These are phyloP conservation scores for Hemisphaericaspora lyxosophila DNA, from an alignment of 1,139 yeast genomes.

Conservation along the genomic window DNA sequence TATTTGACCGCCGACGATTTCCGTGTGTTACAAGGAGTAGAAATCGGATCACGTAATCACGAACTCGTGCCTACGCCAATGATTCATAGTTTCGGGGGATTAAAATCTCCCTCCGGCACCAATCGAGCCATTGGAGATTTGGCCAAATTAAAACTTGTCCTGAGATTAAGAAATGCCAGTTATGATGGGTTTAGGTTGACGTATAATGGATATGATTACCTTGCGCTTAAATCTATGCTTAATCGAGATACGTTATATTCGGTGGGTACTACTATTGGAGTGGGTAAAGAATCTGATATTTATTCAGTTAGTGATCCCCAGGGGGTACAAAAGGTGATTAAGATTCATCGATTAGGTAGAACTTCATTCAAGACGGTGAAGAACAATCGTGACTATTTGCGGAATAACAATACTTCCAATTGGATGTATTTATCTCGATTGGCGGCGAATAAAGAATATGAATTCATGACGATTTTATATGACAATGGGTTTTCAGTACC, in stretches of 20 bases:
- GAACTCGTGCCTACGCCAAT: constrained; percentile 90
- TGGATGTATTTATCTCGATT: constrained; percentile 93
- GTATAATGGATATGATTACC: constrained; percentile 85
- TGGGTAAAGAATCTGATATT: constrained; percentile 96
- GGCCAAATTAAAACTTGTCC: constrained; percentile 79
- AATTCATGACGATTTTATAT: constrained; percentile 76
- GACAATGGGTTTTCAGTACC: constrained; percentile 85
- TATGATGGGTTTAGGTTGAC: constrained; percentile 92
- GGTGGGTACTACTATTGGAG: constrained; percentile 88
- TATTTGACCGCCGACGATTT: constrained; percentile 89
- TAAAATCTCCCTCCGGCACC: constrained; percentile 75
- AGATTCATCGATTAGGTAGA: constrained; percentile 90
- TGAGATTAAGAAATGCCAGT: constrained; percentile 78
- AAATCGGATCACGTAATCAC: constrained; percentile 87
- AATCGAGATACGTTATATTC: constrained; percentile 73
- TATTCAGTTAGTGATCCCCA: constrained; percentile 74
- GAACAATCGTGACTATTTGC: constrained; percentile 88
- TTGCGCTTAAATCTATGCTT: constrained; percentile 81
- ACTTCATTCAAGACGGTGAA: constrained; percentile 90
- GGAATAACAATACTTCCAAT: constrained; percentile 62
- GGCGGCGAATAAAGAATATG: constrained; percentile 91
- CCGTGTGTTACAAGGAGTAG: constrained; percentile 84
- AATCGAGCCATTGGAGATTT: constrained; percentile 78
- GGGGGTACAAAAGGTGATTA: constrained; percentile 70
- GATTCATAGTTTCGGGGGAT: constrained; percentile 77